Evolutionary conservation across 805 yeast species (phyloP).

Genomic region (Pichia rugopelliculosa): DNA sequence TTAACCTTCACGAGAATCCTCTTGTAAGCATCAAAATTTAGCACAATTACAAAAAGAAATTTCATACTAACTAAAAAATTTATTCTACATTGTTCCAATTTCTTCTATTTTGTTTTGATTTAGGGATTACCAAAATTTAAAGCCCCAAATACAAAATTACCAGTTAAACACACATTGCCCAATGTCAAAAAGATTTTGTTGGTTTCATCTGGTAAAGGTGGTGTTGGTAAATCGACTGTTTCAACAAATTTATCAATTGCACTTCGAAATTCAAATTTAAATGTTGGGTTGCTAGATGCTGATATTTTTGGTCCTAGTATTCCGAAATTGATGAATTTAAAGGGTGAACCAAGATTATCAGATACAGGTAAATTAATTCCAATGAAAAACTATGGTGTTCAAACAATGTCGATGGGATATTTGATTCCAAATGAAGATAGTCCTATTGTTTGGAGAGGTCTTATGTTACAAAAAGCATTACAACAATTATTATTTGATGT

Average conservation of each 20-base stretch:
- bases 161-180: constrained; percentile 47
- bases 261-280: constrained; percentile 43
- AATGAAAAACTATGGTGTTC: constrained; percentile 62
- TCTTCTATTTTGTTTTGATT: not conserved
- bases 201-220: constrained; percentile 74
- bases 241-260: constrained; percentile 63
- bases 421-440: constrained; percentile 56
- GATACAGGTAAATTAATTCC: constrained; percentile 54
- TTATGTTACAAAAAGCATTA: constrained; percentile 80
- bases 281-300: constrained; percentile 67
- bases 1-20: constrained; percentile 40
- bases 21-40: constrained; percentile 34
- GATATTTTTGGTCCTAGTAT: constrained; percentile 83
- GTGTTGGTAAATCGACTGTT: constrained; percentile 76
- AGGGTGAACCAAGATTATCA: constrained; percentile 60
- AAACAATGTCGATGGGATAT: constrained; percentile 88
- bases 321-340: constrained; percentile 61
- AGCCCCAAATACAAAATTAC: constrained; percentile 42
- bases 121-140: constrained; percentile 39
- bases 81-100: too few relatives aligned
- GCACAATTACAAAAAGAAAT: not conserved
- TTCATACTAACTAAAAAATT: too few relatives aligned
- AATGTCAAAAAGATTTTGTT: constrained; percentile 56
- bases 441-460: constrained; percentile 79
- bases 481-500: constrained; percentile 82